Evolutionary conservation across 352 stramenopile genomes (phyloP), one percentile per base, ranked within the genome.

Genomic region (Phytophthora quininea): DNA sequence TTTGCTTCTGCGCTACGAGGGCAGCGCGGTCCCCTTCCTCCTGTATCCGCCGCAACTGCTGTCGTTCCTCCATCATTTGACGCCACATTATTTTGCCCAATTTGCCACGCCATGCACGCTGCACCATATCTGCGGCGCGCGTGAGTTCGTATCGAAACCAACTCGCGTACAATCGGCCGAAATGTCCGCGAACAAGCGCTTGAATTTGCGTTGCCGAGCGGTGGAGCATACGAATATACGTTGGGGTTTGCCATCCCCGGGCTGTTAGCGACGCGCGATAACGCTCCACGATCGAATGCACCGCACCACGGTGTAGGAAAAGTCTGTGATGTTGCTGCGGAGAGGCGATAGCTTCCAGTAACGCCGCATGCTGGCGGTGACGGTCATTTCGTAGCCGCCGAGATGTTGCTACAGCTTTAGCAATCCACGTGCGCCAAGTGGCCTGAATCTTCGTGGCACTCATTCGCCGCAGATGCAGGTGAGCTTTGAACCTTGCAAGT

Each of bases 341-440:
- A 29, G 58, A 51, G 3, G 43, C 48, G 12, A 89, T 69, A 14
- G 64, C 40, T 3, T 60, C 37, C 14, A 84, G 47, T 4, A 80
- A 71, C 2, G 71, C 78, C 2, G 62, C 37, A 47, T 77, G 76
- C 35, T 88, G 77, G 19, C 64, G 65, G 3, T 38, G 64, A 5
- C 67, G 74, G 30, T 86, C 69, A 49, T 74, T 71, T 19, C 71
- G 74, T 32, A 95, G 49, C 24, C 54, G 61, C 12, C 55, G 62
- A 15, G 82, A 78, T 9, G 79, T 73, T 45, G 78, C 76, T 3
- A 64, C 54, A 14, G 87, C 80, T 58, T 90, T 92, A 30, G 68
- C 81, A 4, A 73, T 60, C 84, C 84, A 95, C 84, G 93, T 95
- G 33, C 86, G 74, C 84, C 84, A 95, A n/a, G 67, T 79, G 2